phyloP scores from a whole-genome alignment of 2,329 filamentous ascomycete genomes.

The Fusarium virguliforme region DNA sequence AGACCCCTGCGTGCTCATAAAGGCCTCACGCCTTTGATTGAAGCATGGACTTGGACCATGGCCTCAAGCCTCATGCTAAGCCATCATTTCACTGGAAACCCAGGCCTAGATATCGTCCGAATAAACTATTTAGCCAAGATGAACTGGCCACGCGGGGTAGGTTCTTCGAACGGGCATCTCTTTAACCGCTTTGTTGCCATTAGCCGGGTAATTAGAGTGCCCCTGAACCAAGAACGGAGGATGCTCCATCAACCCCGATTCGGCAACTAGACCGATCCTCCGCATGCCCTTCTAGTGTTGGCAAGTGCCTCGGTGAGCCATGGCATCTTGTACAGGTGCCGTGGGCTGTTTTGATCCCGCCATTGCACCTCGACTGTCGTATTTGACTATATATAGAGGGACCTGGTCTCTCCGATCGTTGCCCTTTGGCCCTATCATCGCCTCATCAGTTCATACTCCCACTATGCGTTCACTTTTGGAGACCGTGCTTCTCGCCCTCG shows the following conservation, averaged over 20 bases:
- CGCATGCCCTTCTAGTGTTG: neutral
- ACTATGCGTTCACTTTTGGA: conserved; percentile 12
- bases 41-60: neutral
- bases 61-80: neutral
- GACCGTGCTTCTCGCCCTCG: neutral
- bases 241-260: neutral
- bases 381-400: conserved; percentile 1
- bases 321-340: neutral
- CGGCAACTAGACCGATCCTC: neutral
- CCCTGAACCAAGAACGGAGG: conserved; percentile 1
- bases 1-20: neutral
- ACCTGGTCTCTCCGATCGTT: neutral
- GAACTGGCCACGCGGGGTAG: neutral
- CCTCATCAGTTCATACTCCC: neutral
- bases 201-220: neutral
- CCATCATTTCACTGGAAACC: neutral
- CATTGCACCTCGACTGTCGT: neutral
- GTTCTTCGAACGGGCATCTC: neutral
- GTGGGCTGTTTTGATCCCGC: neutral
- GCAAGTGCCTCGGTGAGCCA: neutral
- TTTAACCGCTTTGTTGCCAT: neutral
- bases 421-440: neutral
- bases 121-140: conserved; percentile 1
- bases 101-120: no score
- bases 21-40: neutral